Conservation (phyloP, 2,329 filamentous ascomycete species). For the Venturia nashicola region DNA sequence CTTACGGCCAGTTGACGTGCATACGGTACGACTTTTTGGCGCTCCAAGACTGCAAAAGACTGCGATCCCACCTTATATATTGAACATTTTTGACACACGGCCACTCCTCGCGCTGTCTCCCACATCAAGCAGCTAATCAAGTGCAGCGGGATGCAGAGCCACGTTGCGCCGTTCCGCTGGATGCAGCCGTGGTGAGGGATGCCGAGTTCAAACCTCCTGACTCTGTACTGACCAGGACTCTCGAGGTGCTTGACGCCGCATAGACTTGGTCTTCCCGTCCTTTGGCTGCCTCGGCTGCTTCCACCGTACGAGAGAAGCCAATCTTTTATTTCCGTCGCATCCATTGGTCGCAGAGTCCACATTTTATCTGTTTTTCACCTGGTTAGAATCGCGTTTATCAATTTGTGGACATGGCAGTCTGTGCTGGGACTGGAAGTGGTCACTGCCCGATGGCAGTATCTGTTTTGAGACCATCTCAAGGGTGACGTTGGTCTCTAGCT, state of each 20-base stretch:
- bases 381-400: neutral
- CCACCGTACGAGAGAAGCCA: neutral
- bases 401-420: neutral
- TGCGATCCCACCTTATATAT: conserved; percentile 3
- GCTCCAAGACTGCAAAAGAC: neutral
- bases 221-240: neutral
- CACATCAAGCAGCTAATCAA: neutral
- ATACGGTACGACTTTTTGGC: neutral
- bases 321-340: neutral
- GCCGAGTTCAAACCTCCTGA: neutral
- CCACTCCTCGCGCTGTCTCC: neutral
- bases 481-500: too few relatives aligned
- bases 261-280: neutral
- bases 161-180: conserved; percentile 4
- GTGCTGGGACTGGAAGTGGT: neutral
- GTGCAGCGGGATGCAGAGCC: conserved; percentile 1
- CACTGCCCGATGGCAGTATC: too few relatives aligned
- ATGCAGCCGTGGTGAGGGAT: neutral
- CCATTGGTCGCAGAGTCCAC: neutral
- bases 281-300: too few relatives aligned
- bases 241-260: neutral
- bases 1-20: conserved; percentile 1
- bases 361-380: neutral
- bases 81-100: neutral
- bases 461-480: too few relatives aligned